Conservation (phyloP, 441 rosid genomes). For the Pelargonium exstipulatum region DNA sequence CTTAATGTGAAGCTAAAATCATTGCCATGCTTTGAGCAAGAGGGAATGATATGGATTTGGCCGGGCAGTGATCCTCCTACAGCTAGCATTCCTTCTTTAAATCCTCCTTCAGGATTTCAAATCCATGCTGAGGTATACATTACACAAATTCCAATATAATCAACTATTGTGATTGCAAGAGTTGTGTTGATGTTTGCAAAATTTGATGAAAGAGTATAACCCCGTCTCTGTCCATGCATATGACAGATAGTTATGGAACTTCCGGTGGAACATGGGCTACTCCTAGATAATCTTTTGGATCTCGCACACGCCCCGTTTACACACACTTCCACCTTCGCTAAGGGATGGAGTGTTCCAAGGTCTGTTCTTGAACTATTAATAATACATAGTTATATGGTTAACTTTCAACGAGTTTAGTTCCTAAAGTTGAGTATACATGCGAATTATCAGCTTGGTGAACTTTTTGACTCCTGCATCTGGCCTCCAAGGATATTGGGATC, state of each 20-base stretch:
- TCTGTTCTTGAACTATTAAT: constrained; percentile 26
- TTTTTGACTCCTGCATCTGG: constrained; percentile 84
- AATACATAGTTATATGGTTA: not conserved
- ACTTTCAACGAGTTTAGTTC: too few species aligned
- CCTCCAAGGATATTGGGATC: constrained; percentile 95
- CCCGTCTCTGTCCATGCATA: constrained; percentile 12
- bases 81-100: constrained; percentile 61
- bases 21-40: constrained; percentile 79
- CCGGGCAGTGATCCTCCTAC: constrained; percentile 79
- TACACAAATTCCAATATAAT: constrained; percentile 9
- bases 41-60: constrained; percentile 98
- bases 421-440: not conserved
- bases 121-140: constrained; percentile 79
- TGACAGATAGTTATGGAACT: constrained; percentile 90
- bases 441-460: constrained; percentile 64
- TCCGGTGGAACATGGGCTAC: constrained; percentile 93
- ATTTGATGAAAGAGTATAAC: not conserved
- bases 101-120: constrained; percentile 82
- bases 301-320: constrained; percentile 97
- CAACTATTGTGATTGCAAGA: constrained; percentile 6
- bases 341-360: constrained; percentile 97
- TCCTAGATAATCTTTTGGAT: constrained; percentile 87
- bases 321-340: constrained; percentile 93
- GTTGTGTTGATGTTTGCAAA: constrained; percentile 3
- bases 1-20: constrained; percentile 64